Evolutionary conservation across 306 rosid genomes (phyloP), one percentile per base, ranked within the genome.

Genomic region (Nissolia schottii): DNA sequence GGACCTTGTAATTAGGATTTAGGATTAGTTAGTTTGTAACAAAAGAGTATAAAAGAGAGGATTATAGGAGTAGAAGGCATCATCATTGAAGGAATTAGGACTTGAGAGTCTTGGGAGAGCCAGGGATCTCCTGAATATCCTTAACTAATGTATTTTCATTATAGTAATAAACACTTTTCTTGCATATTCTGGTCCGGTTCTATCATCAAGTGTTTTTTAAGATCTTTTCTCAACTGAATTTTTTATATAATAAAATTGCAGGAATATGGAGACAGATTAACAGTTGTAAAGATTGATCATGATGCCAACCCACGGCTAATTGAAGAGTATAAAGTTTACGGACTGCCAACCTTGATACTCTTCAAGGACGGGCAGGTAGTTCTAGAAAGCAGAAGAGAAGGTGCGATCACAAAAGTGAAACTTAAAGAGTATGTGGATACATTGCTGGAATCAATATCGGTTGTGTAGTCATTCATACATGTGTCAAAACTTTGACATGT

Each of bases 331-430:
- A 87, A 85, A 76, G 92, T 92, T 54, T 92, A 89, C 31, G 97
- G 97, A 59, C 75, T 92, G 61, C 96, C 97, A 29, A 58, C 90
- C 32, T 80, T 92, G 76, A 85, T 92, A 58, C 89, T 92, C 53
- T 92, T 92, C 85, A 85, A 80, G 79, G 77, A 89, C 14, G 96
- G 97, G 72, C 43, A 76, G 79, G 96, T 86, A 81, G 87, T 92
- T 57, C 89, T 90, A 37, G 85, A 82, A 78, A 92, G 97, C 84
- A 85, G 94, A 73, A 87, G 84, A 85, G 97, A 89, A 83, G 97
- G 96, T 28, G 96, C 97, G 41, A 89, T 89, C 37, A 78, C 97
- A 19, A 92, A 92, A 78, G 83, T 6, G 57, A 89, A 92, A 87
- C 93, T 92, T 13, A 84, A 84, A 78, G 93, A 77, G 25, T 83